Evolutionary conservation across 169 alveolate genomes (phyloP), one percentile per base, ranked within the genome.

Genomic region (Cryptosporidium baileyi): DNA sequence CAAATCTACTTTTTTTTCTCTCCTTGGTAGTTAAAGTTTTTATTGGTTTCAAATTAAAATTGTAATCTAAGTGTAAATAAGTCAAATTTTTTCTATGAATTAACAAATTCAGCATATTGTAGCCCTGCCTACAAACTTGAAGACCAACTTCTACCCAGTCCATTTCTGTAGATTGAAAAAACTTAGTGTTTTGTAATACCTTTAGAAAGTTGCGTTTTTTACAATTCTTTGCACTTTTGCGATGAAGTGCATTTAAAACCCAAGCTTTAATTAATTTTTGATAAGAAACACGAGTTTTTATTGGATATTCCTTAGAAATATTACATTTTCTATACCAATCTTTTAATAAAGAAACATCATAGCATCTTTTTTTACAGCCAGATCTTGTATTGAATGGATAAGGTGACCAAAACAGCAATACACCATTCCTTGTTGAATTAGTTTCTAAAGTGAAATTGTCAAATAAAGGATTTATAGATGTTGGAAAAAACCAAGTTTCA

Each of bases 81-180:
- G 97, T 98, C 60, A 98, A 90, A 90, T 98, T 98, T 93, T 98
- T 98, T 81, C 99, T 94, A 88, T 98, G 99, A 61, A 98, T 98
- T 89, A 98, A 90, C 60, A 98, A 89, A 91, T 98, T 98, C 17
- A 98, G 91, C 99, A 98, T 98, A 90, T 98, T 98, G 91, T 97
- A 98, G 17, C 99, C 99, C 90, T 98, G 99, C 38, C 99, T 91
- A 54, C 99, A 96, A 1, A 98, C 99, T 93, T 98, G 99, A 32
- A 98, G 90, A 11, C 99, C 99, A 15, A 96, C 99, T 91, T 98
- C 99, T 30, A 98, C 99, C 99, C 99, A 98, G 89, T 98, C 99
- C 80, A 96, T 92, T 91, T 97, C 99, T 28, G 99, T 98, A 49
- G 95, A 89, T 89, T 98, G 98, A 96, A 98, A 98, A 91, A 97